Evolutionary conservation across 768 basidiomycete species (phyloP).

Genomic region (Lactifluus hygrophoroides): DNA sequence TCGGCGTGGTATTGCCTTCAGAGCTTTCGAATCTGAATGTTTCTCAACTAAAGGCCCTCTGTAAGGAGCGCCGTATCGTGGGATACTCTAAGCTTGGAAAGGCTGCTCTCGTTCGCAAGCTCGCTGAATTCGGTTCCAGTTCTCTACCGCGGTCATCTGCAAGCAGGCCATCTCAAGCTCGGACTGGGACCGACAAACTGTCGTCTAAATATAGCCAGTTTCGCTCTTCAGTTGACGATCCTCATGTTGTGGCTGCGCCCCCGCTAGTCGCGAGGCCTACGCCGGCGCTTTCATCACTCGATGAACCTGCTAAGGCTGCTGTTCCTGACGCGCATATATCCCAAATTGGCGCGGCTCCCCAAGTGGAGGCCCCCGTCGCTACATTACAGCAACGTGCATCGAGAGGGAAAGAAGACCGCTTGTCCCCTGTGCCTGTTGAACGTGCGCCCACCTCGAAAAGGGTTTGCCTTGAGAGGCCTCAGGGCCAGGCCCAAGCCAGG

Average conservation of each 20-base stretch:
- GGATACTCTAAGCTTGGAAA: constrained; percentile 67
- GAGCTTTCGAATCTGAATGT: constrained; percentile 40
- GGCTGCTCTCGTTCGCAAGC: constrained; percentile 44
- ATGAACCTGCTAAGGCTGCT: background rate
- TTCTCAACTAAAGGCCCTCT: constrained; percentile 54
- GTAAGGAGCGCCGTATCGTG: constrained; percentile 51
- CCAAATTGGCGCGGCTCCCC: background rate
- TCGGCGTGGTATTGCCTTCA: background rate
- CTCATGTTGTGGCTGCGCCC: background rate
- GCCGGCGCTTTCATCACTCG: too few species aligned
- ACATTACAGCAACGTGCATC: background rate
- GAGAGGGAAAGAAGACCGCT: background rate
- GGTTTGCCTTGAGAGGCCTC: background rate
- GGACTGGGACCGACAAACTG: background rate
- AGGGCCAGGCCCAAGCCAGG: background rate
- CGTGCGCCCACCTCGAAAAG: background rate
- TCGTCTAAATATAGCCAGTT: background rate
- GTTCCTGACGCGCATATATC: constrained; percentile 3
- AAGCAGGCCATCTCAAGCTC: background rate
- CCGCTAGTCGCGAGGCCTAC: background rate
- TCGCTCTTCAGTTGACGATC: background rate
- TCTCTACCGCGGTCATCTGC: background rate
- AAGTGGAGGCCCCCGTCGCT: background rate
- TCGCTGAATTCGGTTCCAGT: constrained; percentile 20
- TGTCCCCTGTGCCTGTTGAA: background rate